These are phyloP conservation scores for Brassica napus DNA, from an alignment of 345 rosid species.

Conservation along the genomic window DNA sequence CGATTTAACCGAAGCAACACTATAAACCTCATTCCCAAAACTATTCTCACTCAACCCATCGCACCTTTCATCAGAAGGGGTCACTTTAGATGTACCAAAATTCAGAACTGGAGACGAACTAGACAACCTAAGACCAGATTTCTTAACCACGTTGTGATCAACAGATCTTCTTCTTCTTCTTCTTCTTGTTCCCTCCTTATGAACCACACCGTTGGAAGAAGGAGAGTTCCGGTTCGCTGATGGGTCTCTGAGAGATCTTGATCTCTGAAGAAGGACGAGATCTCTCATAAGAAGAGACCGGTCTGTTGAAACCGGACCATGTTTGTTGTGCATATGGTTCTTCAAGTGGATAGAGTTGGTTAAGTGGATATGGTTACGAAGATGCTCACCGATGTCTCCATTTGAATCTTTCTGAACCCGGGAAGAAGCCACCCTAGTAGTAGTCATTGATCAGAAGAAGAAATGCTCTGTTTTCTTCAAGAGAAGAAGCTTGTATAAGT, in stretches of 20 bases:
- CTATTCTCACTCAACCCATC: constrained; percentile 49
- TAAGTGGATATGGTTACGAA: constrained; percentile 90
- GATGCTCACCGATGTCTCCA: constrained; percentile 90
- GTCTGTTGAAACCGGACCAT: constrained; percentile 74
- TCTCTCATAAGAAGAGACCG: constrained; percentile 88
- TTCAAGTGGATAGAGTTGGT: constrained; percentile 97
- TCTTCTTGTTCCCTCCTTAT: constrained; percentile 46
- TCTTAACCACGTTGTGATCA: constrained; percentile 50
- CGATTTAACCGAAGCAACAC: constrained; percentile 50
- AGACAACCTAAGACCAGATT: constrained; percentile 60
- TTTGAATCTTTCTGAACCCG: constrained; percentile 84
- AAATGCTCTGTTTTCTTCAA: constrained; percentile 33
- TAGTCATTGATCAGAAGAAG: constrained; percentile 65
- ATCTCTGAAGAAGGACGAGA: constrained; percentile 83
- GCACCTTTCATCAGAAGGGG: constrained; percentile 52
- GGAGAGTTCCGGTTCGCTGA: constrained; percentile 92
- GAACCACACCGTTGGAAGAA: constrained; percentile 52
- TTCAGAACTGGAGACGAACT: constrained; percentile 56
- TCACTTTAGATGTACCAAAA: constrained; percentile 60
- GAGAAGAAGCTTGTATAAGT: constrained; percentile 30
- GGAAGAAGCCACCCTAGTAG: constrained; percentile 55
- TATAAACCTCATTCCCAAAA: constrained; percentile 43
- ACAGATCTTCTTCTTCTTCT: constrained; percentile 44
- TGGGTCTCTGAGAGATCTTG: constrained; percentile 89
- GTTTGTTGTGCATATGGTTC: constrained; percentile 94